Base-by-base conservation (phyloP, 805 yeast species). In the Candida ovalis region DNA sequence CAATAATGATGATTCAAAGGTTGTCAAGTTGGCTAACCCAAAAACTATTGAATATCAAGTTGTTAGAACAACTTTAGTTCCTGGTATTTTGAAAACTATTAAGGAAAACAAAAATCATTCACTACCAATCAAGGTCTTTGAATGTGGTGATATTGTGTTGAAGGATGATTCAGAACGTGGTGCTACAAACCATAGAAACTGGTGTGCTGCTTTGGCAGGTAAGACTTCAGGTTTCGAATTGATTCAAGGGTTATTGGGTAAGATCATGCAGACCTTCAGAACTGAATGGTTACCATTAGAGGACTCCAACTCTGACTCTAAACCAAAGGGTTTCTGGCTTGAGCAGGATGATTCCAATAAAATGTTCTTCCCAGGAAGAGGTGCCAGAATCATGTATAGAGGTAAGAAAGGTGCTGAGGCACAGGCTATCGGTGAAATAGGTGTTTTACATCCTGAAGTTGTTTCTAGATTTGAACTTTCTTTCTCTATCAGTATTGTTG, bases 21-120 rank as follows among this genome's bases (percentile, higher is more conserved):
- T 90, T 28, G 98, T 94, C 47, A 83, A 86, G 61, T 80, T 94
- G 60, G 98, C 88, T 49, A 94, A 94, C 70, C 99, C 99, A 52
- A 94, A 94, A 75, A 94, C 99, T 18, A 69, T 82, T 44, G 99
- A 94, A 73, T 94, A 92, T 70, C 97, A 94, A 75, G 99, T 94
- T 52, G 98, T 94, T 24, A 86, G 99, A 77, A 94, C 99, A 17
- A 81, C 96, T 24, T 76, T 94, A 59, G 74, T 92, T 50, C 97
- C 99, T 42, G 99, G 99, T 57, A 78, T 94, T 49, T 80, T 94
- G 65, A 94, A 94, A 72, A 94, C 99, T 23, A 84, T 94, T 56
- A 85, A 88, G 66, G 99, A 95, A 74, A 94, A 94, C 75, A 86
- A 96, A 74, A 87, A 90, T 68, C 98, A 95, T 69, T 77, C 96